A percentile compares a stretch with the other conserved stretches of the same genome.
These are phyloP conservation scores for Talaromyces borbonicus DNA, from an alignment of 495 filamentous ascomycete species.

Conservation along the genomic window DNA sequence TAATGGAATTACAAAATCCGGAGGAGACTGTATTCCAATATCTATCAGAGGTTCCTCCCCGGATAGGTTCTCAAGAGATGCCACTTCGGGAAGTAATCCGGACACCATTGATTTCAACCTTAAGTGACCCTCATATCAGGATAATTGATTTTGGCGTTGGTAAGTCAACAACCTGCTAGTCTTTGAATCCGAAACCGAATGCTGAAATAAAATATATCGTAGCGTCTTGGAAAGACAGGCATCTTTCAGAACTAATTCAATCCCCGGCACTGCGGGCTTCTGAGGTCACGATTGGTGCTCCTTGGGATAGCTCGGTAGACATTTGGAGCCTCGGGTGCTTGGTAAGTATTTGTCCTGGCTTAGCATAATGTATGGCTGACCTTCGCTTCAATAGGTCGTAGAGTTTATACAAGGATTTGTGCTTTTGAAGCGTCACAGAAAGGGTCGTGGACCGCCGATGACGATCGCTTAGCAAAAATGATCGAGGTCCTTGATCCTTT, in stretches of 20 bases:
- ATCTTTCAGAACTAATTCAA: constrained; percentile 31
- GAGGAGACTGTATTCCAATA: constrained; percentile 12
- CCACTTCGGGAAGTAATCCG: constrained; percentile 18
- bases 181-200: constrained; percentile 6
- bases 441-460: constrained; percentile 15
- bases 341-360: constrained; percentile 15
- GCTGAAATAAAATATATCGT: constrained; percentile 8
- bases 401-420: constrained; percentile 19
- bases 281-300: constrained; percentile 34
- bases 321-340: constrained; percentile 40
- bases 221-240: constrained; percentile 23
- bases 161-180: constrained; percentile 11
- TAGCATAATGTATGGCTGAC: constrained; percentile 5
- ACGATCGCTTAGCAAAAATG: constrained; percentile 14
- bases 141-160: constrained; percentile 22
- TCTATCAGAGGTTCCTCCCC: constrained; percentile 13
- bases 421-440: constrained; percentile 15
- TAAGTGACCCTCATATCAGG: constrained; percentile 15
- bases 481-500: constrained; percentile 16
- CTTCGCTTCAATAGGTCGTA: constrained; percentile 11
- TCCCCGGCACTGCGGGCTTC: constrained; percentile 32
- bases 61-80: constrained; percentile 6
- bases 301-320: constrained; percentile 30
- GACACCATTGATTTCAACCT: constrained; percentile 16
- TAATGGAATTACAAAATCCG: constrained; percentile 15